Evolutionary conservation across 2,329 filamentous ascomycete genomes (phyloP).

Genomic region (Myriosclerotinia curreyana): DNA sequence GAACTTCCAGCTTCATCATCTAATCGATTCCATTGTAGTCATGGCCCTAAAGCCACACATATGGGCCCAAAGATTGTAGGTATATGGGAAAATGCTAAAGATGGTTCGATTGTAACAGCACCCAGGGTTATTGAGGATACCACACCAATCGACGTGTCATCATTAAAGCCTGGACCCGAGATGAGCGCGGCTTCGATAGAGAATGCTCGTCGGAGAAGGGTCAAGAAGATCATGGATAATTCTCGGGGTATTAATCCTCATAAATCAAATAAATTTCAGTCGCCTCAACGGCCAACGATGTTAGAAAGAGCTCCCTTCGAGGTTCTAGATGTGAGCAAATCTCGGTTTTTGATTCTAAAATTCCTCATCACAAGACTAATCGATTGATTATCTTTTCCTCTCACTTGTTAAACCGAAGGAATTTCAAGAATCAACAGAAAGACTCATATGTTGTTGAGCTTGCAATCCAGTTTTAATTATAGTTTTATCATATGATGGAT

Average conservation of each 20-base stretch:
- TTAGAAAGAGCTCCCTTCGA: background rate
- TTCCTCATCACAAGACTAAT: background rate
- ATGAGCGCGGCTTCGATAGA: background rate
- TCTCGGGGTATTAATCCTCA: background rate
- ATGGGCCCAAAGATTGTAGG: conserved; percentile 6
- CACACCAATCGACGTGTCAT: background rate
- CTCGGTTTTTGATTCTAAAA: background rate
- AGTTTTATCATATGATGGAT: background rate
- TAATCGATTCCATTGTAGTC: background rate
- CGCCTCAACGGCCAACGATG: background rate
- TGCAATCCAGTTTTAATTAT: background rate
- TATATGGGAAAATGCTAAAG: background rate
- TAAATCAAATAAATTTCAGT: background rate
- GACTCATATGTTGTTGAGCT: no score
- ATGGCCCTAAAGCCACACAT: background rate
- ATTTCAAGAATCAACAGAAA: no score
- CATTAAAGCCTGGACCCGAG: background rate
- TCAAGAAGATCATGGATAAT: background rate
- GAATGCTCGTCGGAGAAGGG: background rate
- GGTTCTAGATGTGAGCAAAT: background rate
- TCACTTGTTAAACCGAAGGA: no score
- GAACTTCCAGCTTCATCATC: background rate
- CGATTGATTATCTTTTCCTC: no score
- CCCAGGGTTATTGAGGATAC: background rate
- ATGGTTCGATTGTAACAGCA: background rate